Conservation (phyloP, 805 yeast species). For the Lachancea kluyveri region DNA sequence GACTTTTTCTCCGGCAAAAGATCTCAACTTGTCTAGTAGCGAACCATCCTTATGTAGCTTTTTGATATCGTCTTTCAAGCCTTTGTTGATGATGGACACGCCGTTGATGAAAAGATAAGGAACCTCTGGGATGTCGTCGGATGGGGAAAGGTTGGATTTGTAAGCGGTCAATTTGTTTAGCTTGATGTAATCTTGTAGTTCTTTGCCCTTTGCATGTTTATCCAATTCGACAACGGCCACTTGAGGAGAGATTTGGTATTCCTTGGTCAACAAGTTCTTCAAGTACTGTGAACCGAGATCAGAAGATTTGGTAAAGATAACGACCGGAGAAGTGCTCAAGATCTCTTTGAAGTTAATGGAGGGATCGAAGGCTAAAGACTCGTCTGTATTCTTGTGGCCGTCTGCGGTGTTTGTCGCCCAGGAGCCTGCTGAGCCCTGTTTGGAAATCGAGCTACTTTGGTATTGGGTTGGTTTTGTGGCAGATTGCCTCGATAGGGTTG, state of each 20-base stretch:
- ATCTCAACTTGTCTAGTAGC: slow-evolving; percentile 15
- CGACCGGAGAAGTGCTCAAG: slow-evolving; percentile 54
- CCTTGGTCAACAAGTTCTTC: slow-evolving; percentile 53
- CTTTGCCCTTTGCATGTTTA: slow-evolving; percentile 62
- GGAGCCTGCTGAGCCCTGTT: too few species aligned
- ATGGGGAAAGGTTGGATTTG: not conserved
- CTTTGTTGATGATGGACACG: slow-evolving; percentile 15
- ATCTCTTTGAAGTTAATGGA: slow-evolving; percentile 40
- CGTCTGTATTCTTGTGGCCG: too few species aligned
- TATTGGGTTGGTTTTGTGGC: too few species aligned
- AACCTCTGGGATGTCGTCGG: slow-evolving; percentile 4
- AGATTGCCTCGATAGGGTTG: too few species aligned
- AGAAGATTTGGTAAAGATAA: slow-evolving; percentile 40
- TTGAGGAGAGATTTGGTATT: slow-evolving; percentile 63
- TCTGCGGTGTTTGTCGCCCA: too few species aligned
- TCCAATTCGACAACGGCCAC: slow-evolving; percentile 78
- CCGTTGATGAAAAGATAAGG: slow-evolving; percentile 26
- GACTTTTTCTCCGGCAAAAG: slow-evolving; percentile 17
- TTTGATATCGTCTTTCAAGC: slow-evolving; percentile 13
- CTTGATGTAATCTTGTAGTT: slow-evolving; percentile 58
- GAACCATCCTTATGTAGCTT: slow-evolving; percentile 13
- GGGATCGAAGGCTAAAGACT: slow-evolving; percentile 8
- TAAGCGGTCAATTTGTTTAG: slow-evolving; percentile 6
- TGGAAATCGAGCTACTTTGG: too few species aligned
- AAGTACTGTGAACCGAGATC: slow-evolving; percentile 69